A percentile compares a stretch with the other conserved stretches of the same genome.
Evolutionary conservation across 441 rosid species (phyloP).

Genomic region (Pelargonium citronellum): DNA sequence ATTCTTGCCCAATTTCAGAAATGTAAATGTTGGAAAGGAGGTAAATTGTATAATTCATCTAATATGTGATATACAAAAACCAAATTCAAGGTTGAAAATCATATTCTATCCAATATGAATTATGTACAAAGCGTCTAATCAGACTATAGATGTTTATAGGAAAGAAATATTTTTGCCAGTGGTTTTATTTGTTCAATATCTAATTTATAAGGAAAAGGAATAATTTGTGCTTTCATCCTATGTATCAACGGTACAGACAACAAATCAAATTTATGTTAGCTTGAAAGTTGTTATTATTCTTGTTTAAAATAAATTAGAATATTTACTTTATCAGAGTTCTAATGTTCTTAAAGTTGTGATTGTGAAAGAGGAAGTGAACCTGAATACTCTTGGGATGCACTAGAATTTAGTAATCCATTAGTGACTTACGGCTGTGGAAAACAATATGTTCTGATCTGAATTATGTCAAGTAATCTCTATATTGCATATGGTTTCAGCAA

Average conservation of each 20-base stretch:
- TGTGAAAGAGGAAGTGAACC: not conserved
- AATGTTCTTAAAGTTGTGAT: not conserved
- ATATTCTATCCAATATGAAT: not conserved
- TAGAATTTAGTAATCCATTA: not conserved
- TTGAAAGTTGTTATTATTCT: too few relatives aligned
- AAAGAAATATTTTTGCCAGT: not conserved
- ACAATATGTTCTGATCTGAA: not conserved
- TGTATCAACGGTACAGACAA: too few relatives aligned
- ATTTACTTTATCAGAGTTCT: not conserved
- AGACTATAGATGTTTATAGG: not conserved
- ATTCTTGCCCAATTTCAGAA: not conserved
- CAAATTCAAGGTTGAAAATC: not conserved
- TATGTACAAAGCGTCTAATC: not conserved
- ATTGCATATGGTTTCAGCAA: not conserved
- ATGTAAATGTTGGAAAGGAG: slow-evolving; percentile 1
- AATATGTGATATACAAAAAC: not conserved
- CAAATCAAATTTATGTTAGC: too few relatives aligned
- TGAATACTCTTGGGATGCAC: not conserved
- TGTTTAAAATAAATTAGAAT: too few relatives aligned
- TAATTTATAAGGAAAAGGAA: too few relatives aligned
- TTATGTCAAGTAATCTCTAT: not conserved
- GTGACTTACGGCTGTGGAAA: not conserved
- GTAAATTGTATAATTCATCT: not conserved
- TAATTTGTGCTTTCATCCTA: too few relatives aligned
- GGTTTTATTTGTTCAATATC: not conserved